Evolutionary conservation across 78 protist species (phyloP), one percentile per base, ranked within the genome.

Genomic region (Dictyostelium citrinum): DNA sequence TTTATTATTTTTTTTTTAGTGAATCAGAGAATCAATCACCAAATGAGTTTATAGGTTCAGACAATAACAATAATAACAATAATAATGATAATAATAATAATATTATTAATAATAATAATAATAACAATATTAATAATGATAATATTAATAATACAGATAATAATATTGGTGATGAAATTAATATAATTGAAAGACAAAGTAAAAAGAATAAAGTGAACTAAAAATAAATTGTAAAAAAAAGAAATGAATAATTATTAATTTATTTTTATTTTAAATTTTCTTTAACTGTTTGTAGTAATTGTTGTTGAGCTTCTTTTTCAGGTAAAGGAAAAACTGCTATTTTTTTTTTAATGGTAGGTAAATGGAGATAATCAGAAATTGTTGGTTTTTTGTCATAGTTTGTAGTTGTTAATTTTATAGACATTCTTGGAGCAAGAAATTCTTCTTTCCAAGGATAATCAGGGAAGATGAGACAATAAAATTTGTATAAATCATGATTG

Each of bases 41-140:
- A 29, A 75, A 39, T 75, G 84, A 85, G 20, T 85, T 61, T 76
- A 70, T 64, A 1, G 92, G 77, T 85, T 51, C 67, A 11, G 92
- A 84, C 2, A 24, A 60, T 60, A 51, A 12, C 20, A 51, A 49
- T 49, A 49, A 49, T 49, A 49, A 49, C 20, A 12, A 51, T 14
- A 51, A 51, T 14, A 49, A 49, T 55, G 11, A 55, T 55, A 58
- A 58, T 58, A 58, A 58, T 6, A 58, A 58, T 6, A 22, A 58
- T 58, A 58, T 22, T 20, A 58, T 5, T 7, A 22, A 58, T 22
- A 58, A 58, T 55, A 55, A 55, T 55, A 43, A 43, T 43, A 43
- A 43, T 43, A 43, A 43, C 6, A 43, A 43, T 43, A 43, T 6
- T 43, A 43, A 43, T 43, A 43, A 6, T 4, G 14, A 43, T 43